These are phyloP conservation scores for Climacium dendroides DNA, from an alignment of 225 moss, liverwort and hornwort genomes.

Conservation along the genomic window DNA sequence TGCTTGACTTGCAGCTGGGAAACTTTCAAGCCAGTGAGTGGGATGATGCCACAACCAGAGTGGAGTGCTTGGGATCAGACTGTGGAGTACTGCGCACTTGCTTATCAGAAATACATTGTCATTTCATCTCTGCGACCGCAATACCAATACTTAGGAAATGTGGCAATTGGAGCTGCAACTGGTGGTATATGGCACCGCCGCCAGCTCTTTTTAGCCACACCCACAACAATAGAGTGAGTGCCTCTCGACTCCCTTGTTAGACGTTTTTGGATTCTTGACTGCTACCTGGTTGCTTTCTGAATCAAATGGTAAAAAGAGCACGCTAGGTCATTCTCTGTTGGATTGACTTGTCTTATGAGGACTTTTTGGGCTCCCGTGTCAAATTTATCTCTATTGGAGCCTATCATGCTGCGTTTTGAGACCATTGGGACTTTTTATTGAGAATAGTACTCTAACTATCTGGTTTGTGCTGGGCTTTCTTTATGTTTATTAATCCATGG, in stretches of 20 bases:
- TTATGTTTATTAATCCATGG: background rate
- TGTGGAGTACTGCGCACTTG: constrained; percentile 95
- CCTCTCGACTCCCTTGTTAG: background rate
- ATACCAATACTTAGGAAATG: constrained; percentile 89
- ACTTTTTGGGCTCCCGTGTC: background rate
- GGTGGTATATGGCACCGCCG: constrained; percentile 97
- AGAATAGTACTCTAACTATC: background rate
- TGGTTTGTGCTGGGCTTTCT: background rate
- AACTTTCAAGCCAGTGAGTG: constrained; percentile 81
- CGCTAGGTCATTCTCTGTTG: background rate
- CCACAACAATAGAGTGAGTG: constrained; percentile 92
- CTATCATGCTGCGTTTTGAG: background rate
- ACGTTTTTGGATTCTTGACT: background rate
- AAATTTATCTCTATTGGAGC: background rate
- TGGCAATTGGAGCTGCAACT: constrained; percentile 91
- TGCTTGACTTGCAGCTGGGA: constrained; percentile 69
- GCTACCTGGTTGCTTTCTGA: background rate
- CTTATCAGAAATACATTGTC: constrained; percentile 81
- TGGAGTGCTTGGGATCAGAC: constrained; percentile 99
- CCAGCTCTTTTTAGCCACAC: constrained; percentile 92
- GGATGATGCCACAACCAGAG: constrained; percentile 92
- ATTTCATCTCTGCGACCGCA: constrained; percentile 87
- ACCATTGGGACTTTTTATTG: background rate
- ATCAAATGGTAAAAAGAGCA: background rate
- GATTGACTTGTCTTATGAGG: background rate